A percentile compares a stretch with the other conserved stretches of the same genome.
phyloP scores from a whole-genome alignment of 495 filamentous ascomycete species.

The Pseudomonodictys pantanalensis region DNA sequence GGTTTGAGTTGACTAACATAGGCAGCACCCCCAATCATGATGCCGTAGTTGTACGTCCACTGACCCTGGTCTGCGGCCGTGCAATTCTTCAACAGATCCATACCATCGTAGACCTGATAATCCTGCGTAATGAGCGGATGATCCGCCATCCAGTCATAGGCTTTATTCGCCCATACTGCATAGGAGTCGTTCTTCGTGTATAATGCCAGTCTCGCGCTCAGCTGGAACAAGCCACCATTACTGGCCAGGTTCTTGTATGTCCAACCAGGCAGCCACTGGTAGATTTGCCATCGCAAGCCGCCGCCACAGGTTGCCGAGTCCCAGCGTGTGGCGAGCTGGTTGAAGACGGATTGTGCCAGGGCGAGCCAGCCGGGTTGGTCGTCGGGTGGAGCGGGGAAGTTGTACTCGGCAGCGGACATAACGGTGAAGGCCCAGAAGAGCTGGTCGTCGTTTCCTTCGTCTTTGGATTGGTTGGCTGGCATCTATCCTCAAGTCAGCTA shows the following conservation, averaged over 20 bases:
- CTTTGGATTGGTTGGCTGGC: slow-evolving; percentile 71
- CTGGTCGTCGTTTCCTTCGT: slow-evolving; percentile 40
- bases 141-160: slow-evolving; percentile 66
- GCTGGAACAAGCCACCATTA: slow-evolving; percentile 77
- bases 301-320: slow-evolving; percentile 63
- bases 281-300: slow-evolving; percentile 83
- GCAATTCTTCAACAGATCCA: slow-evolving; percentile 4
- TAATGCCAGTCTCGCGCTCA: slow-evolving; percentile 69
- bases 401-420: slow-evolving; percentile 38
- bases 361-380: slow-evolving; percentile 32
- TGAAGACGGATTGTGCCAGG: slow-evolving; percentile 35
- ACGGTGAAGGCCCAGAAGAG: slow-evolving; percentile 37
- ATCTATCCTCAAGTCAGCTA: slow-evolving; percentile 43
- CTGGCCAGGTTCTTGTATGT: slow-evolving; percentile 80
- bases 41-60: slow-evolving; percentile 61
- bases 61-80: slow-evolving; percentile 6
- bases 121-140: slow-evolving; percentile 50
- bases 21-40: slow-evolving; percentile 64
- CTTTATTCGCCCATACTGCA: slow-evolving; percentile 68
- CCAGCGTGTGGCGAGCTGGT: slow-evolving; percentile 56
- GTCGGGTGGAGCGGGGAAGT: slow-evolving; percentile 25
- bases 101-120: slow-evolving; percentile 10
- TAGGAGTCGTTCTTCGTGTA: slow-evolving; percentile 81
- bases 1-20: slow-evolving; percentile 53
- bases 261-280: slow-evolving; percentile 72